phyloP scores from a whole-genome alignment of 2,329 filamentous ascomycete species.

The Tolypocladium ovalisporum region DNA sequence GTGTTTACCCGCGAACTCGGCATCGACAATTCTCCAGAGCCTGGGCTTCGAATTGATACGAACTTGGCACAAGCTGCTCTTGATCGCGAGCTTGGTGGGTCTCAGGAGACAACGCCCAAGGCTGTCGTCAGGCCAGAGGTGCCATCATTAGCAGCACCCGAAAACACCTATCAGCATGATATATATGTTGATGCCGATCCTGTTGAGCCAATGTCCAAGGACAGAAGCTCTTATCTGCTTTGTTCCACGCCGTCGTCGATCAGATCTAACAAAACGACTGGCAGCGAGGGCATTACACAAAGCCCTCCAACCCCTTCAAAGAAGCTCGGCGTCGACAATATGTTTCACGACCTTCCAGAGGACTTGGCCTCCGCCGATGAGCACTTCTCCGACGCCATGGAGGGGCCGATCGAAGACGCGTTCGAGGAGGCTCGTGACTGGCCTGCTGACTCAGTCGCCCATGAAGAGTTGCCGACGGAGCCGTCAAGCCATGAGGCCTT shows the following conservation, averaged over 20 bases:
- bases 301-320: conserved; percentile 15
- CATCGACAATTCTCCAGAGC: conserved; percentile 8
- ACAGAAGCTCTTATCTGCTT: conserved; percentile 30
- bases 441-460: background rate
- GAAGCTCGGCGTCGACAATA: conserved; percentile 5
- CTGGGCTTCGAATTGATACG: conserved; percentile 30
- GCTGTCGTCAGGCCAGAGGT: conserved; percentile 31
- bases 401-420: conserved; percentile 12
- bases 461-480: conserved; percentile 1
- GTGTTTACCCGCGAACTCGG: conserved; percentile 14
- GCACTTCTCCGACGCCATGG: conserved; percentile 23
- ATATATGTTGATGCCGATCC: conserved; percentile 25
- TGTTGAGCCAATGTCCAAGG: conserved; percentile 29
- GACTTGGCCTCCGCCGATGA: conserved; percentile 23
- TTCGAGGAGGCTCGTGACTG: conserved; percentile 6
- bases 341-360: conserved; percentile 13
- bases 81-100: conserved; percentile 41
- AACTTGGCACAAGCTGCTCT: conserved; percentile 16
- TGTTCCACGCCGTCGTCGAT: conserved; percentile 25
- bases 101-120: conserved; percentile 58
- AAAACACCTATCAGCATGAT: conserved; percentile 3
- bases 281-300: conserved; percentile 9
- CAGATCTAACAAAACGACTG: conserved; percentile 15
- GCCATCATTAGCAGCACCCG: conserved; percentile 8
- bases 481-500: conserved; percentile 3